Evolutionary conservation across 2,329 filamentous ascomycete genomes (phyloP).

Genomic region (Phialophora chinensis): DNA sequence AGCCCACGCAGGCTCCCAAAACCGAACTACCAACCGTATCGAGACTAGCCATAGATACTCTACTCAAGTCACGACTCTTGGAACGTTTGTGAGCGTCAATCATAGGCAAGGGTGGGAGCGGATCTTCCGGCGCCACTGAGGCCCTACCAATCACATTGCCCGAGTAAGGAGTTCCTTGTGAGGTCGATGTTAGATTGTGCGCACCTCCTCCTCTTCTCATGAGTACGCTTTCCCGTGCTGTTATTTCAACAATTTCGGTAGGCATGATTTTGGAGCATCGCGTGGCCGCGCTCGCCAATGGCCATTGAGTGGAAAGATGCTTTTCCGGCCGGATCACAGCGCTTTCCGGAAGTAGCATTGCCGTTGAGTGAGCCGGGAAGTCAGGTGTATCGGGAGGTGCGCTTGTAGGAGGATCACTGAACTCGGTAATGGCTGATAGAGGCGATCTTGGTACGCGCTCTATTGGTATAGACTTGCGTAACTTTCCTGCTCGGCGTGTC

Average conservation of each 20-base stretch:
- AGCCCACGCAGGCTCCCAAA: slow-evolving; percentile 23
- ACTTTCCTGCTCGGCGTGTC: slow-evolving; percentile 44
- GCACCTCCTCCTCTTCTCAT: slow-evolving; percentile 23
- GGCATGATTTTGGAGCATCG: slow-evolving; percentile 17
- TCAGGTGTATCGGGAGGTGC: slow-evolving; percentile 44
- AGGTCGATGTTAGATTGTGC: slow-evolving; percentile 38
- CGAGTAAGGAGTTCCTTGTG: slow-evolving; percentile 31
- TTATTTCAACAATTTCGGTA: slow-evolving; percentile 27
- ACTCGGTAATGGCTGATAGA: slow-evolving; percentile 43
- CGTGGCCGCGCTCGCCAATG: slow-evolving; percentile 41
- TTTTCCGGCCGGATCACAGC: slow-evolving; percentile 17
- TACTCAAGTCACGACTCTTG: slow-evolving; percentile 5
- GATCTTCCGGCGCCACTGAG: slow-evolving; percentile 45
- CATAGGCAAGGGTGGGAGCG: slow-evolving; percentile 46
- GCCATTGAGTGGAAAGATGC: slow-evolving; percentile 43
- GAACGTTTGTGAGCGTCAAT: slow-evolving; percentile 4
- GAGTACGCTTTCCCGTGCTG: slow-evolving; percentile 28
- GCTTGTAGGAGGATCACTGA: slow-evolving; percentile 40
- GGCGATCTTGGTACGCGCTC: slow-evolving; percentile 43
- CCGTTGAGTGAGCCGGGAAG: slow-evolving; percentile 42
- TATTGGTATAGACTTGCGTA: slow-evolving; percentile 41
- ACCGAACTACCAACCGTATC: slow-evolving; percentile 29
- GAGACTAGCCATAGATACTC: slow-evolving; percentile 23
- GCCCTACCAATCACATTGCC: slow-evolving; percentile 41
- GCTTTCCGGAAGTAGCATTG: slow-evolving; percentile 27